phyloP scores from a whole-genome alignment of 345 rosid species.

The Kandelia obovata region DNA sequence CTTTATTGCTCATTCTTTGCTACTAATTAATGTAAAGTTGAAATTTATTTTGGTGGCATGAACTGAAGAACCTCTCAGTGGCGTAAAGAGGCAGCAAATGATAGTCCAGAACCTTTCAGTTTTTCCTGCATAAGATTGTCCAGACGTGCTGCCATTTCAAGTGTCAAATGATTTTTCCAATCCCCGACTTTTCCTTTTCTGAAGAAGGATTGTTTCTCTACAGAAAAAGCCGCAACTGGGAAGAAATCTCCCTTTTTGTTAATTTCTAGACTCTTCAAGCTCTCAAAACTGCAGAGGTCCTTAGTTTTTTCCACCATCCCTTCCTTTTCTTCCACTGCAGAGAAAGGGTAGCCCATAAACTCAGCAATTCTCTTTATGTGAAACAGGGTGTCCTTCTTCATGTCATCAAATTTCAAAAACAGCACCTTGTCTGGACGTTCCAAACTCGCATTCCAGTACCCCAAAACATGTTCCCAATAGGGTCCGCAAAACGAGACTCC shows the following conservation, averaged over 20 bases:
- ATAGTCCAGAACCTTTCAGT: background rate
- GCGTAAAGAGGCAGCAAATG: background rate
- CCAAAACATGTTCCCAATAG: background rate
- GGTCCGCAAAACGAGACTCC: background rate
- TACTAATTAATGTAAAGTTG: background rate
- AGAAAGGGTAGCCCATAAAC: background rate
- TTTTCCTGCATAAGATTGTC: constrained; percentile 1
- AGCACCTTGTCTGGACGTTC: background rate
- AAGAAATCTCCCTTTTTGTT: background rate
- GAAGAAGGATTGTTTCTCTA: background rate
- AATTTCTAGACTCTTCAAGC: background rate
- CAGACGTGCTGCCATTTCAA: background rate
- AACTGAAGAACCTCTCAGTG: background rate
- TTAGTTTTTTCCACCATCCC: background rate
- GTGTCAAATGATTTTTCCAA: background rate
- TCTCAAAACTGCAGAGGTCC: background rate
- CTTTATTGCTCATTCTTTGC: too few relatives aligned
- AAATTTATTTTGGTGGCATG: background rate
- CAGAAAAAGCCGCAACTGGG: background rate
- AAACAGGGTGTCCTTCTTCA: background rate
- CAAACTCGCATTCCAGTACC: background rate
- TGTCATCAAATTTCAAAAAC: background rate
- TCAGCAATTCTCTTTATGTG: background rate
- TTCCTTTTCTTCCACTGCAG: background rate
- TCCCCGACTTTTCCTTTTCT: background rate